These are phyloP conservation scores for Oenanthe sinensis DNA, from an alignment of 129 eudicot species.

Conservation along the genomic window DNA sequence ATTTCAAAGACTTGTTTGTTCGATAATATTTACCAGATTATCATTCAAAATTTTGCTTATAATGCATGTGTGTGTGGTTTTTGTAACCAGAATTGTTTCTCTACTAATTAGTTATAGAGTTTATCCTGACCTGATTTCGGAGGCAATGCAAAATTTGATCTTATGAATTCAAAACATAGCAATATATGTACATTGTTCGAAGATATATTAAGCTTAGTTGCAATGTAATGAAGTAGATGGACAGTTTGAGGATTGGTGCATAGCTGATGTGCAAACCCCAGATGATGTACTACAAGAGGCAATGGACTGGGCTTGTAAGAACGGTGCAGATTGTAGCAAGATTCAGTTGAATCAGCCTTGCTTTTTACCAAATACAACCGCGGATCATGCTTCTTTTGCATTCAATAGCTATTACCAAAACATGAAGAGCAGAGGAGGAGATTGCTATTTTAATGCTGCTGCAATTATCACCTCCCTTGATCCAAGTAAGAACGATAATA, in stretches of 20 bases:
- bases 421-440: conserved; percentile 58
- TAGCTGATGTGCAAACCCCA: conserved; percentile 60
- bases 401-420: conserved; percentile 87
- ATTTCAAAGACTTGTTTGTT: no score
- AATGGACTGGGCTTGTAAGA: conserved; percentile 62
- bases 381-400: conserved; percentile 76
- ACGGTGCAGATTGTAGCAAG: conserved; percentile 61
- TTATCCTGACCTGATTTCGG: no score
- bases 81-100: no score
- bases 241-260: conserved; percentile 57
- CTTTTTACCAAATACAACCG: conserved; percentile 54
- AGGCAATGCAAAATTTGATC: no score
- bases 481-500: conserved; percentile 44
- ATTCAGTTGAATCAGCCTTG: conserved; percentile 48
- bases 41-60: no score
- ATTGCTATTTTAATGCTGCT: conserved; percentile 74
- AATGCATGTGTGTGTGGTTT: no score
- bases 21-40: no score
- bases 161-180: no score
- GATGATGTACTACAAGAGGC: conserved; percentile 50
- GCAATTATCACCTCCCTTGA: conserved; percentile 53
- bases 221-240: conserved; percentile 22
- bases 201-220: background rate
- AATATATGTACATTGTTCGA: no score
- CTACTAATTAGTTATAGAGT: no score